Percentiles rank a stretch among this genome's conserved stretches.
Evolutionary conservation across 2,329 filamentous ascomycete species (phyloP).

Genomic region (Botrytis porri): DNA sequence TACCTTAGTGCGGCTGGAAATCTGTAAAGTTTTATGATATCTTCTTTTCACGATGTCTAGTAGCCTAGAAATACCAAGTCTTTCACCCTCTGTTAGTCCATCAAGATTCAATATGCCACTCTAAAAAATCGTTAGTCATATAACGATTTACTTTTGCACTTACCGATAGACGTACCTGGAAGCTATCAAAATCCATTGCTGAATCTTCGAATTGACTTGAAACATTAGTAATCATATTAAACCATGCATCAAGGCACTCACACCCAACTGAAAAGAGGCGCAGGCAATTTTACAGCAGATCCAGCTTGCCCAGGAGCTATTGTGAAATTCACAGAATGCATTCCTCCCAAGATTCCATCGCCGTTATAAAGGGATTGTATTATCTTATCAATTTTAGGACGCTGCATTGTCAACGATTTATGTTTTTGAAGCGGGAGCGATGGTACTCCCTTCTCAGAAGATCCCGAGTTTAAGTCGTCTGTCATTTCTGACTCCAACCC

Average conservation of each 20-base stretch:
- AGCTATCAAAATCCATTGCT: constrained; percentile 13
- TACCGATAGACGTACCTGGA: not conserved
- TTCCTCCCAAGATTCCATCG: constrained; percentile 11
- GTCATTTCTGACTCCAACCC: not conserved
- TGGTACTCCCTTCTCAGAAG: not conserved
- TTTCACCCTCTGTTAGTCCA: constrained; percentile 23
- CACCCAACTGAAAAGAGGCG: constrained; percentile 11
- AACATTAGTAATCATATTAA: not conserved
- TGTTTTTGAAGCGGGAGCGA: not conserved
- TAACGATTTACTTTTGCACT: not conserved
- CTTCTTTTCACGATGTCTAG: constrained; percentile 22
- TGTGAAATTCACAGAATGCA: not conserved
- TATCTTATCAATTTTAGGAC: not conserved
- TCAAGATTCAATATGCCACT: constrained; percentile 8
- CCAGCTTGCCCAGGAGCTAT: not conserved
- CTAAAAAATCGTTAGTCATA: not conserved
- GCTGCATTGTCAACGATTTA: not conserved
- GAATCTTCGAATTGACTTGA: constrained; percentile 9
- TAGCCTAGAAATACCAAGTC: constrained; percentile 23
- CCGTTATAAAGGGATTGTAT: constrained; percentile 5
- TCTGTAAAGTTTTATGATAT: constrained; percentile 27
- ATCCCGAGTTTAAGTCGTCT: not conserved
- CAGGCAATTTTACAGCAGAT: not conserved
- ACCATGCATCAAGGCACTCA: not conserved
- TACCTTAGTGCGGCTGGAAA: constrained; percentile 22